Evolutionary conservation across 73 alveolate species (phyloP), one percentile per base, ranked within the genome.

Genomic region (Paramecium sexaurelia): DNA sequence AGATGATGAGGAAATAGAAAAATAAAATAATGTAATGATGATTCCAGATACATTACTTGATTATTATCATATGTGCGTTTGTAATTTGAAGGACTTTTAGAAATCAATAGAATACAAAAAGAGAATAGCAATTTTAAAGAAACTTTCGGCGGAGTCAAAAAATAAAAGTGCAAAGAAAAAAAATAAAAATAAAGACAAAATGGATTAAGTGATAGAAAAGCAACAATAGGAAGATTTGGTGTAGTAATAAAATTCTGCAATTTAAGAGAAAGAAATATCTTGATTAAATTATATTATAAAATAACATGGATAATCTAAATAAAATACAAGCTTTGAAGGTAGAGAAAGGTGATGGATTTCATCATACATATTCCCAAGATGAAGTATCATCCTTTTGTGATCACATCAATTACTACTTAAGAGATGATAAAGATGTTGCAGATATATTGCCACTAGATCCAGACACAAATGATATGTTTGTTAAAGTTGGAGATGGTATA

Each of bases 391-490:
- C 61, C 33, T 88, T 68, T 36, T 68, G 94, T 37, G 94, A 88
- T 27, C 94, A 88, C 40, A 88, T 88, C n/a, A 88, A 88, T 43
- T 69, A 40, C 67, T 88, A 88, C 37, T 66, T 96, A 39, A 88
- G 94, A 91, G 98, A 95, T 27, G 99, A 97, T 73, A 85, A 85
- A 10, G 97, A 96, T 87, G 93, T 95, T 13, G 91, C 92, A 19
- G 96, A 93, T 19, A 84, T 97, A 85, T 85, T 97, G 9, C 99
- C 99, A 55, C 88, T 97, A 57, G 93, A 97, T 92, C 99, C 99
- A 22, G 98, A 97, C 24, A 39, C 94, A 55, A 95, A 97, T 75
- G 99, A 97, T 83, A 85, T 97, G 55, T 97, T 97, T 92, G 93
- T 85, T 40, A 93, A 95, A 22, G 91, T 95, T 67, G 97, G 96